Evolutionary conservation across 2,329 filamentous ascomycete genomes (phyloP), one percentile per base, ranked within the genome.

Genomic region (Cladosporium velox): DNA sequence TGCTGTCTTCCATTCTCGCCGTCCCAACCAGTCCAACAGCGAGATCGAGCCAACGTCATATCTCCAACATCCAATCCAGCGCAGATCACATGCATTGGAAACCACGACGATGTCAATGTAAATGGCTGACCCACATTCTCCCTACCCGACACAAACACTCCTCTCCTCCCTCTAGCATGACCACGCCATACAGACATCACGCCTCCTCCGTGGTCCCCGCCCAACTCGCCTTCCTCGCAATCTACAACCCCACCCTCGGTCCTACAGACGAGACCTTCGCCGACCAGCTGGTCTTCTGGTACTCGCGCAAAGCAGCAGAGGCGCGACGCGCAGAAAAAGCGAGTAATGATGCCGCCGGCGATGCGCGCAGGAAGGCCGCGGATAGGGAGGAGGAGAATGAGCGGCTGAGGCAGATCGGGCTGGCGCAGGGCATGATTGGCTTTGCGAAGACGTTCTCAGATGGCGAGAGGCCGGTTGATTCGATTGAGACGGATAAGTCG

Each of bases 361-460:
- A 73, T 64, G 81, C 86, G 59, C 44, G 52, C n/a, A 49, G 64
- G 32, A 61, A 66, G 34, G 62, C 70, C 32, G 70, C 74, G 32
- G 67, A 76, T 67, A 76, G 77, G 7, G 88, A 91, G 70, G 88
- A 93, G 74, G 87, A 88, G 75, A 95, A 98, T 78, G 91, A 96
- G 80, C 90, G 90, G 72, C 82, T 98, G 73, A 87, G 95, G 70
- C 93, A 97, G 82, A 93, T 99, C 76, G 95, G 95, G 44, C 87
- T 99, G 69, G 95, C 95, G 49, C 95, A 99, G 81, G 95, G 93
- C 76, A 97, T 98, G 90, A 90, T 96, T 67, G 91, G 89, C 76
- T 99, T 99, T 80, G 91, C 91, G 71, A 87, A 89, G 75, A 93
- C 89, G 73, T 99, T 99, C 79, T 91, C 93, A 2, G 85, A 87